Evolutionary conservation across 192 early-diverging fungal species (phyloP).

Genomic region (Backusella circina): DNA sequence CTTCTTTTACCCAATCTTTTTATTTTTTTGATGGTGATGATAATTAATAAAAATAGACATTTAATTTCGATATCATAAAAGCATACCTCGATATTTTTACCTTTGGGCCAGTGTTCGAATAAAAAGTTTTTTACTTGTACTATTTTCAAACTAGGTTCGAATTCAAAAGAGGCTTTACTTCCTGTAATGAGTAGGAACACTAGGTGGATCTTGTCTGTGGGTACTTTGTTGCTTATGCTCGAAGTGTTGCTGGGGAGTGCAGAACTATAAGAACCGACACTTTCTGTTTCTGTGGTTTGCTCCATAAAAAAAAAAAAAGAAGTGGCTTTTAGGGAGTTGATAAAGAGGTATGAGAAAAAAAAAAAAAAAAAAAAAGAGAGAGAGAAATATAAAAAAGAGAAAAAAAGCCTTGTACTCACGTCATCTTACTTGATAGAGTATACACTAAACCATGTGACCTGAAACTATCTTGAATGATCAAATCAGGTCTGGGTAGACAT

Average conservation of each 20-base stretch:
- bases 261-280: background rate
- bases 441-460: background rate
- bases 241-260: background rate
- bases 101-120: background rate
- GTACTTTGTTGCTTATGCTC: background rate
- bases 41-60: background rate
- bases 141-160: background rate
- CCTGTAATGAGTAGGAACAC: background rate
- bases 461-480: background rate
- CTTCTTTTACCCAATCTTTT: background rate
- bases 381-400: background rate
- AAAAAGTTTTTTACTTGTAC: background rate
- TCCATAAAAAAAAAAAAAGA: too few relatives aligned
- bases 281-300: background rate
- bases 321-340: background rate
- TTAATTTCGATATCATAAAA: background rate
- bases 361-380: background rate
- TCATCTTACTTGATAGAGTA: conserved; percentile 1
- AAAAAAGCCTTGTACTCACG: background rate
- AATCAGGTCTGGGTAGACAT: background rate
- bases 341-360: background rate
- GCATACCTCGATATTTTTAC: conserved; percentile 1
- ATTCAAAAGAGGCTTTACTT: background rate
- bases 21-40: background rate
- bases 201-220: background rate